phyloP scores from a whole-genome alignment of 2,329 filamentous ascomycete genomes.

The Dendrostoma leiphaemia region DNA sequence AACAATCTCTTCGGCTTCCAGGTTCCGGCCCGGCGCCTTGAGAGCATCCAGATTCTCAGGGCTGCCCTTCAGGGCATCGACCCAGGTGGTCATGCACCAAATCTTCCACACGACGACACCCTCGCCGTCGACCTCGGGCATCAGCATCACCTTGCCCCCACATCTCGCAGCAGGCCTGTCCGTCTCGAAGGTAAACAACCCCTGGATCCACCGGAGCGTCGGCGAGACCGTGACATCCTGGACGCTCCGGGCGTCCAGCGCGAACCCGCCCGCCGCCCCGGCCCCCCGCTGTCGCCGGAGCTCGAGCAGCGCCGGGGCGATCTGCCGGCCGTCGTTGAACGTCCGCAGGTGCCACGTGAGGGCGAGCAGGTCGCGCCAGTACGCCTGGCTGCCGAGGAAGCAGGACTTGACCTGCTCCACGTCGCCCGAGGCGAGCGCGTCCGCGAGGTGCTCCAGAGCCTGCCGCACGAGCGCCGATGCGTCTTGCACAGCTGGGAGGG shows the following conservation, averaged over 20 bases:
- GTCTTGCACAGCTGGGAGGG: conserved; percentile 13
- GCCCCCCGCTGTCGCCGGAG: conserved; percentile 21
- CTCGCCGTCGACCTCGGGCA: conserved; percentile 21
- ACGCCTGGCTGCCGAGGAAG: conserved; percentile 32
- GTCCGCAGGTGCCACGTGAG: conserved; percentile 37
- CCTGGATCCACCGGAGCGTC: conserved; percentile 30
- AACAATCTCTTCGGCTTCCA: conserved; percentile 19
- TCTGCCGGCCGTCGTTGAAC: conserved; percentile 22
- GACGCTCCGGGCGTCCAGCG: conserved; percentile 16
- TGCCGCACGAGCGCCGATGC: conserved; percentile 10
- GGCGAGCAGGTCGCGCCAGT: conserved; percentile 35
- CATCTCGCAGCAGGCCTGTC: conserved; percentile 27
- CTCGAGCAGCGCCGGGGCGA: conserved; percentile 26
- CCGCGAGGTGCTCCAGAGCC: conserved; percentile 21
- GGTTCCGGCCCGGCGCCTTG: conserved; percentile 16
- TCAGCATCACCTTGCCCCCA: conserved; percentile 30
- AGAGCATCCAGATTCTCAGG: conserved; percentile 29
- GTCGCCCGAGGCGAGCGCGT: conserved; percentile 22
- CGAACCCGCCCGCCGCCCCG: conserved; percentile 16
- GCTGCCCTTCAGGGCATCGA: conserved; percentile 23
- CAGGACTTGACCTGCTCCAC: conserved; percentile 22
- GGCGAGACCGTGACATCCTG: conserved; percentile 20
- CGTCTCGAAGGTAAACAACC: conserved; percentile 31
- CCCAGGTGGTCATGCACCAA: conserved; percentile 31
- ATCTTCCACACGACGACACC: conserved; percentile 29